These are phyloP conservation scores for Suillus tomentosus DNA, from an alignment of 768 basidiomycete genomes.

Conservation along the genomic window DNA sequence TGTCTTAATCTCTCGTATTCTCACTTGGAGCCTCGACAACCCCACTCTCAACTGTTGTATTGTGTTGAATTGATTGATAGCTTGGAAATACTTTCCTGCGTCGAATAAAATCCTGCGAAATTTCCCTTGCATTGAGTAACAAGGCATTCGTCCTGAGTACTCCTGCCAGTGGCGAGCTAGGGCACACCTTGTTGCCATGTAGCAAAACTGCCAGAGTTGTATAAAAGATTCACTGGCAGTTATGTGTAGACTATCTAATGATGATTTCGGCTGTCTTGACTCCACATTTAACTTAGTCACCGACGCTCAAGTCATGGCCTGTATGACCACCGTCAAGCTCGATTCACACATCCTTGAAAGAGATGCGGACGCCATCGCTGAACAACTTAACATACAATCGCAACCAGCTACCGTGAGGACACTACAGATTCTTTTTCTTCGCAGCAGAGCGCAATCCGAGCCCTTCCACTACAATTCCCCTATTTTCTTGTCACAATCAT, in stretches of 20 bases:
- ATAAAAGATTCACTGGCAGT: background rate
- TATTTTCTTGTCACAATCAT: conserved; percentile 18
- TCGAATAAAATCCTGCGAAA: background rate
- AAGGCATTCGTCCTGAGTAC: background rate
- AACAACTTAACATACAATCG: background rate
- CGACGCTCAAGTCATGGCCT: background rate
- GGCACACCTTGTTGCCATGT: background rate
- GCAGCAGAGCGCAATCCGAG: background rate
- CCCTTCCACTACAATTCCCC: background rate
- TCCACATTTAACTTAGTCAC: background rate
- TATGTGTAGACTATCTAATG: background rate
- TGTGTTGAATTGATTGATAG: background rate
- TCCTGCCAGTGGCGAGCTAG: background rate
- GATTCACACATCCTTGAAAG: background rate
- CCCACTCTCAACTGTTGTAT: background rate
- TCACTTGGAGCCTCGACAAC: background rate
- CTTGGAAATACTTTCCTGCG: background rate
- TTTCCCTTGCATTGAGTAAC: background rate
- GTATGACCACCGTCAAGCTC: background rate
- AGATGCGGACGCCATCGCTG: background rate
- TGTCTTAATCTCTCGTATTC: background rate
- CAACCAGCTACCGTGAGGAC: conserved; percentile 2
- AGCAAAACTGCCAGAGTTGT: background rate
- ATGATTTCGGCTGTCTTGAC: background rate
- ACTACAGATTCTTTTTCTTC: background rate